Evolutionary conservation across 768 basidiomycete species (phyloP).

Genomic region (Russula dissimulans): DNA sequence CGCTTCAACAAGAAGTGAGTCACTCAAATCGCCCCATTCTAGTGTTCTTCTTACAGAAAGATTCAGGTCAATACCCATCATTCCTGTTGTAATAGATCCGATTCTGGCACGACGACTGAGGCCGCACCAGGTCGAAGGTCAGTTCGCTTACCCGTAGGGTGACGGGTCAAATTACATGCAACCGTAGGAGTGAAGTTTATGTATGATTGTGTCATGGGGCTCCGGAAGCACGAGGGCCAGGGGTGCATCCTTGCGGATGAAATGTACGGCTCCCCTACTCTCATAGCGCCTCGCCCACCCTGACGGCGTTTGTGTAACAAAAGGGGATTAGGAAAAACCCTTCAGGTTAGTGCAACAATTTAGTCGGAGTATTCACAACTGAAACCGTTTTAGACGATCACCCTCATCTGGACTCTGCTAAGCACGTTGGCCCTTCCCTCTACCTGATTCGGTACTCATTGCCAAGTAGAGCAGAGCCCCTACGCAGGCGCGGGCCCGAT

Average conservation of each 20-base stretch:
- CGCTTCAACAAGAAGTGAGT: slow-evolving; percentile 65
- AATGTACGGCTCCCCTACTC: slow-evolving; percentile 43
- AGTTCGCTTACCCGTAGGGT: background rate
- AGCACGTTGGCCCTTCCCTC: slow-evolving; percentile 42
- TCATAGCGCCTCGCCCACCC: background rate
- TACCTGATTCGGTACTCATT: background rate
- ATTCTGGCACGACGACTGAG: slow-evolving; percentile 66
- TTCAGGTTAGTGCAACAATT: slow-evolving; percentile 42
- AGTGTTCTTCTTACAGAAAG: background rate
- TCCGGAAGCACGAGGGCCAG: slow-evolving; percentile 82
- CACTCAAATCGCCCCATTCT: background rate
- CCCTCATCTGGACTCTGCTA: slow-evolving; percentile 87
- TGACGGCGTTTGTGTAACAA: slow-evolving; percentile 16
- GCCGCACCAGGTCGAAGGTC: slow-evolving; percentile 85
- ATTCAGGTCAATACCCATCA: slow-evolving; percentile 49
- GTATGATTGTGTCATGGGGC: slow-evolving; percentile 94
- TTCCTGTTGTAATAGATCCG: slow-evolving; percentile 87
- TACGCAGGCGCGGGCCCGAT: slow-evolving; percentile 48
- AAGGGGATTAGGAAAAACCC: slow-evolving; percentile 97
- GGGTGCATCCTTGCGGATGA: slow-evolving; percentile 97
- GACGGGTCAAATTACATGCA: background rate
- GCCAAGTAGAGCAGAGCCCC: slow-evolving; percentile 66
- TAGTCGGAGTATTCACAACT: background rate
- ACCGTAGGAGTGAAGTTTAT: slow-evolving; percentile 69
- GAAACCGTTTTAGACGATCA: slow-evolving; percentile 55